Percentiles rank a stretch among this genome's conserved stretches.
These are phyloP conservation scores for Acacia acuminata DNA, from an alignment of 306 rosid genomes.

Conservation along the genomic window DNA sequence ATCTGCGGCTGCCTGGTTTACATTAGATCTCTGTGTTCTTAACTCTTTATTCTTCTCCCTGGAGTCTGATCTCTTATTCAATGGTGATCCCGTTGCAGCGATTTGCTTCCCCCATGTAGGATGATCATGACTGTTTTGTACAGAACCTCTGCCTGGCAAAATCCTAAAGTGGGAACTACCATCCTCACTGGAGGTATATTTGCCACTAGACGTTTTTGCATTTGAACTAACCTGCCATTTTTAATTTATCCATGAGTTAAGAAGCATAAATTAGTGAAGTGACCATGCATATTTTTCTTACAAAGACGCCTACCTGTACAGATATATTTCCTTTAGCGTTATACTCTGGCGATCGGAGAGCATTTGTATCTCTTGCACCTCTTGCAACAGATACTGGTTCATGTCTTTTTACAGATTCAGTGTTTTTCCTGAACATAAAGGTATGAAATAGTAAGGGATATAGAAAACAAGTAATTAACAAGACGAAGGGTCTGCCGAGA, in stretches of 20 bases:
- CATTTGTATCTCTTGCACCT: conserved; percentile 51
- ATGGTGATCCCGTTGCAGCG: conserved; percentile 26
- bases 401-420: conserved; percentile 49
- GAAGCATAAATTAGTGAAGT: conserved; percentile 3
- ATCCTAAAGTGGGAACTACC: conserved; percentile 41
- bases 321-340: conserved; percentile 41
- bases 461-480: neutral
- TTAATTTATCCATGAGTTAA: conserved; percentile 26
- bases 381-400: conserved; percentile 65
- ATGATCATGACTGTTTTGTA: conserved; percentile 41
- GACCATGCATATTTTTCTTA: neutral
- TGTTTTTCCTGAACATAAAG: conserved; percentile 55
- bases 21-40: conserved; percentile 50
- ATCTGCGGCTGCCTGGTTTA: conserved; percentile 42
- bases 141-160: conserved; percentile 36
- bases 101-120: conserved; percentile 46
- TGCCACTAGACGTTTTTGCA: conserved; percentile 35
- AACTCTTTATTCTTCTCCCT: conserved; percentile 38
- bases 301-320: conserved; percentile 46
- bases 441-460: neutral
- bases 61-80: conserved; percentile 42
- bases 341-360: conserved; percentile 53
- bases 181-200: conserved; percentile 42
- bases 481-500: neutral
- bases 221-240: conserved; percentile 58